Percentiles rank a stretch among this genome's conserved stretches.
phyloP scores from a whole-genome alignment of 805 yeast genomes.

The Vanderwaltozyma tropicalis region DNA sequence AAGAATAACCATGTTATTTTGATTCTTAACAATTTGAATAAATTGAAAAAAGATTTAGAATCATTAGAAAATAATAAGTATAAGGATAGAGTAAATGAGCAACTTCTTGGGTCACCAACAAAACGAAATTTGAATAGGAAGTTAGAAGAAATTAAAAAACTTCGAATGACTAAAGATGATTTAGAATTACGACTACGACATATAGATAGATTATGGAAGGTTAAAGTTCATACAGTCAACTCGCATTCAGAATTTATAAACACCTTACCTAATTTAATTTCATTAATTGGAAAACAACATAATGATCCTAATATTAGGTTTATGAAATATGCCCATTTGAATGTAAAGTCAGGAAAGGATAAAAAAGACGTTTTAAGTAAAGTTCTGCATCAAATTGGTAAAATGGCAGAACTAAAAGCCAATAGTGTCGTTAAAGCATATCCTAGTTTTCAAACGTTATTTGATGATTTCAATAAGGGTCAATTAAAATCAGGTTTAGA shows the following conservation, averaged over 20 bases:
- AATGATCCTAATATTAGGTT: slow-evolving; percentile 50
- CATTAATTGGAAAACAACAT: slow-evolving; percentile 41
- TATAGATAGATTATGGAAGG: slow-evolving; percentile 37
- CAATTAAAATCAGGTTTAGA: slow-evolving; percentile 32
- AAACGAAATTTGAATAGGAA: slow-evolving; percentile 5
- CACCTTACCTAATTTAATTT: slow-evolving; percentile 49
- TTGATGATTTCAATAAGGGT: slow-evolving; percentile 22
- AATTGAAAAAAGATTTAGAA: slow-evolving; percentile 34
- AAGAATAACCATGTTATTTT: slow-evolving; percentile 31
- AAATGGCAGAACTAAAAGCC: slow-evolving; percentile 44
- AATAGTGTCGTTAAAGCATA: slow-evolving; percentile 35
- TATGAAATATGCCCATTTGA: slow-evolving; percentile 44
- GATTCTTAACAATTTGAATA: slow-evolving; percentile 41
- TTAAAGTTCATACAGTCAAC: slow-evolving; percentile 36
- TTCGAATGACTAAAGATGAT: slow-evolving; percentile 19
- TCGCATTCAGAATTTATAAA: slow-evolving; percentile 37
- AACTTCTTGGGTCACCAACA: slow-evolving; percentile 7
- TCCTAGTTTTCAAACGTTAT: slow-evolving; percentile 29
- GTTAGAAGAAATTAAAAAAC: slow-evolving; percentile 9
- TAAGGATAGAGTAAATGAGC: slow-evolving; percentile 29
- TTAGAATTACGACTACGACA: slow-evolving; percentile 34
- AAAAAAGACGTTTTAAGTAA: slow-evolving; percentile 37
- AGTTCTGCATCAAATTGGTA: slow-evolving; percentile 46
- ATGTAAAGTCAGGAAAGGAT: slow-evolving; percentile 46
- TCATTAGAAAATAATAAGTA: slow-evolving; percentile 38